Evolutionary conservation across 225 moss, liverwort and hornwort species (phyloP), one percentile per base, ranked within the genome.

Genomic region (Thuidium tamariscinum): DNA sequence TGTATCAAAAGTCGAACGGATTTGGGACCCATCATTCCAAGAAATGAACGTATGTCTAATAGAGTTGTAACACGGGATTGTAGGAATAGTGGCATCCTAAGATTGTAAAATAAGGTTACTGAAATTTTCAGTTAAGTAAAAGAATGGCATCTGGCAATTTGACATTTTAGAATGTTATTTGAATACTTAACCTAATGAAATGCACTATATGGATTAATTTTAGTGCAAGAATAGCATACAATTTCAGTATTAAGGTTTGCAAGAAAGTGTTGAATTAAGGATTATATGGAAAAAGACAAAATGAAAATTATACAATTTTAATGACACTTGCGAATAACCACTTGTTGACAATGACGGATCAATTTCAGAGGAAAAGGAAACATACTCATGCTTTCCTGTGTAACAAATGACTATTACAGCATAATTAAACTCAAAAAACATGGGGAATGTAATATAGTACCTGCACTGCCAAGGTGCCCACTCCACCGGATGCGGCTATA

Each of bases 401-500:
- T 30, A 70, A 42, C 30, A 56, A 56, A 37, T 51, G 32, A 71
- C 23, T 30, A 57, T 10, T 16, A 57, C 49, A 52, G 82, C 19
- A 82, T 26, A 51, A 29, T 26, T 67, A 39, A n/a, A 82, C 52
- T 81, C 7, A 3, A 17, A 67, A 52, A 67, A 20, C n/a, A 69
- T 18, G 29, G 46, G 37, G 13, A 69, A 54, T n/a, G 32, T 3
- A 42, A 44, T 51, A 54, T 13, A 56, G n/a, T 74, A 97, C 97
- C 96, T 98, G 97, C 69, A 98, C 92, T 39, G 95, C 96, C 73
- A 94, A 92, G 55, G 92, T 89, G 39, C 97, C 97, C 29, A 98
- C 96, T 55, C 97, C 96, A 68, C 96, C 97, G 3, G 96, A 92
- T 82, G 91, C 97, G 20, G 84, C 95, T 21, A 88, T 89, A 27